Conservation (phyloP, 345 rosid species). For the Ceriops tagal region DNA sequence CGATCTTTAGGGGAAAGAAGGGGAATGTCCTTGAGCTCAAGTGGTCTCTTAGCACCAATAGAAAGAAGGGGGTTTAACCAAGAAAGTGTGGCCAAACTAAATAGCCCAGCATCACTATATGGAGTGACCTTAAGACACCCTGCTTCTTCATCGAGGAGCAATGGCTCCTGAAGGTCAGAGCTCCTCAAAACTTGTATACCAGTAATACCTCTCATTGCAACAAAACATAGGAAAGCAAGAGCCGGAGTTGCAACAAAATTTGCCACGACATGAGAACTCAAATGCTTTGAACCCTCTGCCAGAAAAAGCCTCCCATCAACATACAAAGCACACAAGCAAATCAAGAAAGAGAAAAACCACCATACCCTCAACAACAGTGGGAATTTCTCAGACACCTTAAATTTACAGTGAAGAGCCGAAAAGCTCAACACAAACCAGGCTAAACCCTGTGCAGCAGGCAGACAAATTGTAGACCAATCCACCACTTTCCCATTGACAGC, state of each 20-base stretch:
- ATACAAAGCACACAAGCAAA: slow-evolving; percentile 64
- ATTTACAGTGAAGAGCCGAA: slow-evolving; percentile 72
- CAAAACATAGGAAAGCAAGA: slow-evolving; percentile 75
- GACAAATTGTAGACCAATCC: slow-evolving; percentile 58
- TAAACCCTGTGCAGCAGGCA: slow-evolving; percentile 66
- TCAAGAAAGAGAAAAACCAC: slow-evolving; percentile 78
- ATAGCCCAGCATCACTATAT: slow-evolving; percentile 64
- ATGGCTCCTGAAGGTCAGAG: slow-evolving; percentile 83
- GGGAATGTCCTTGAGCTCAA: slow-evolving; percentile 96
- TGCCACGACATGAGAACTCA: slow-evolving; percentile 61
- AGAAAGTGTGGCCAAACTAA: slow-evolving; percentile 81
- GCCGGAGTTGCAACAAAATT: slow-evolving; percentile 84
- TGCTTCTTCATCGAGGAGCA: slow-evolving; percentile 85
- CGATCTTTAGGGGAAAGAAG: slow-evolving; percentile 86
- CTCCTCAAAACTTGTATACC: slow-evolving; percentile 57
- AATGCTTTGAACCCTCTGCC: slow-evolving; percentile 45
- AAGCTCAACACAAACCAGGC: slow-evolving; percentile 83
- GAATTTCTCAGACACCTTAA: slow-evolving; percentile 67
- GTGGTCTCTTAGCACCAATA: slow-evolving; percentile 85
- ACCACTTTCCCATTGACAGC: slow-evolving; percentile 39
- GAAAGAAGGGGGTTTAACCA: slow-evolving; percentile 97
- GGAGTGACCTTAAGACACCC: slow-evolving; percentile 83
- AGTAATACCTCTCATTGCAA: slow-evolving; percentile 64
- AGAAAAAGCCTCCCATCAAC: slow-evolving; percentile 66
- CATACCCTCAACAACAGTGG: slow-evolving; percentile 73